Base-by-base conservation (phyloP, 2,329 filamentous ascomycete genomes). In the Xylariaceae sp. region DNA sequence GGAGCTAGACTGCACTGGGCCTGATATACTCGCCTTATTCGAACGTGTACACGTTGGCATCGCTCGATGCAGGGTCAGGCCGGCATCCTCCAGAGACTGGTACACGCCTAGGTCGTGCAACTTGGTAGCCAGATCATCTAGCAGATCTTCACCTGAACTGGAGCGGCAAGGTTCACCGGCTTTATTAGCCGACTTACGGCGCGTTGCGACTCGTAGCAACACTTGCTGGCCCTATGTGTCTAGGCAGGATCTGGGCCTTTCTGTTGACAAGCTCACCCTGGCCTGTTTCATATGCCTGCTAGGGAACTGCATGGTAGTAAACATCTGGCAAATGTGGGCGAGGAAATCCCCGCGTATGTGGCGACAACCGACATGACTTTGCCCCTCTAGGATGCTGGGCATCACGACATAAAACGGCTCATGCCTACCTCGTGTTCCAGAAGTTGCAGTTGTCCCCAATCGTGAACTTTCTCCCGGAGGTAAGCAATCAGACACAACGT, bases 81-180 rank as follows among this genome's bases (percentile, higher is more conserved):
- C 59, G 53, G 58, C 44, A 50, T 47, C 51, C 13, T 55, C 55
- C n/a, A 30, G 52, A 51, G 18, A 17, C 37, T 63, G 56, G 54
- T 61, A 54, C 60, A 42, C 53, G 15, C 51, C 53, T 55, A 58
- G 55, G 56, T 58, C 65, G 62, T 70, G 67, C 64, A 71, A 67
- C 56, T 61, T 63, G 52, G 37, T 52, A 63, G 59, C 58, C 59
- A 67, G 62, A 64, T 67, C 66, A 67, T 62, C 62, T 61, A 45
- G 64, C 54, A 64, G 63, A 65, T 65, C 63, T 63, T 65, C 51
- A 49, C 63, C 63, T 56, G 57, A 65, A 65, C 52, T 58, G 59
- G 61, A 58, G 49, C 53, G 52, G 56, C 58, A 53, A 60, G 55
- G 56, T 62, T 60, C 60, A 57, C 58, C 58, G 57, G 60, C 51